Evolutionary conservation across 192 early-diverging fungal species (phyloP), one percentile per base, ranked within the genome.

Genomic region (Hyaloraphidium curvatum): DNA sequence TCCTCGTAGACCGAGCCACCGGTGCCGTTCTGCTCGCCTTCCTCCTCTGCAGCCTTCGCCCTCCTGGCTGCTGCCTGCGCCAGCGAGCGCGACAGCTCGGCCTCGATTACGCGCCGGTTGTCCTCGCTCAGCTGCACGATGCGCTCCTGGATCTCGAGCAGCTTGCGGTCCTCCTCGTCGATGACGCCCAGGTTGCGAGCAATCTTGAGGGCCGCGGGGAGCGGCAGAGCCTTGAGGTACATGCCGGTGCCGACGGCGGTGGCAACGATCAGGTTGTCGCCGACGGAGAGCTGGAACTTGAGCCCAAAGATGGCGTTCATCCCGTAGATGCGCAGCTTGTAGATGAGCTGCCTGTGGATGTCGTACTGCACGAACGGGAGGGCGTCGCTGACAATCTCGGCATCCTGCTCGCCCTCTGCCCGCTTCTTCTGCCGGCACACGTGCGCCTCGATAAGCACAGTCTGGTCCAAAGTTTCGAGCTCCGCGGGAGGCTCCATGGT

Each of bases 301-400:
- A 77, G 52, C 0, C 82, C 82, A 65, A 84, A 87, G 11, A 87
- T 71, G 1, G 82, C 75, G 39, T 87, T 87, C 52, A 84, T 63
- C 3, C 82, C 82, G 55, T 81, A 72, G 14, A 85, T 75, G 33
- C 78, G 74, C 22, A 86, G 71, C 54, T 86, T 86, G 64, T 81
- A 83, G 60, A 82, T 70, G 11, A 87, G 64, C 55, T 87, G 85
- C 27, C 83, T 69, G 60, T 87, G 83, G 22, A 87, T 57, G 53
- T 87, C 85, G 67, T 86, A 87, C 57, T 87, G 82, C 1, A 79
- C 68, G 53, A 87, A 87, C 1, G 85, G 85, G 35, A 87, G 72
- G 0, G 83, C 74, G 39, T 87, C 85, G 62, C 76, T 79, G 37
- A 85, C 74, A 48, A 74, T 67, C 5, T 62, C 67, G 0, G 85